Base-by-base conservation (phyloP, 495 filamentous ascomycete genomes). In the Talaromyces proteolyticus region DNA sequence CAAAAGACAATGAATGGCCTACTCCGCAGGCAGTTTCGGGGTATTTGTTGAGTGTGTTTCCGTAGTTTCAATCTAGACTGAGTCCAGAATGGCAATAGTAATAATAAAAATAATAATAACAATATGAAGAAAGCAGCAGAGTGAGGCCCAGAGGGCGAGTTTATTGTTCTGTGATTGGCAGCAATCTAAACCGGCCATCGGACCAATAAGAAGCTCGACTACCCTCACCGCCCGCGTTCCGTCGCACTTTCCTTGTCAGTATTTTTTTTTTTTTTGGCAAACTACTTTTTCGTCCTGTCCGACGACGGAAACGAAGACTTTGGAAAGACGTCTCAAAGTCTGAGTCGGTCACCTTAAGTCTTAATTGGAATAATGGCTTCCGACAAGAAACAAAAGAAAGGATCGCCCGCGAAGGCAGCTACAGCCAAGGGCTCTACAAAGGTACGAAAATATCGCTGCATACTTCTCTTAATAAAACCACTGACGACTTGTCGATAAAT, bases 281-380 rank as follows among this genome's bases (percentile, higher is more conserved):
- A 47, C 2, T 26, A 8, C 46, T 34, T 34, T 34, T 34, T 34
- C 14, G 4, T 34, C 14, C 4, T 34, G 8, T 10, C 8, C 29
- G 14, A 14, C 29, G 29, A 8, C 8, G 14, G 29, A 34, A 34
- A 14, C 29, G 14, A 8, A 19, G 20, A 6, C 19, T 42, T 42
- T 24, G 22, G 25, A 17, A 39, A 34, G 4, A 34, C 29, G 29
- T 10, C 8, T 2, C 10, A 46, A 22, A 17, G 50, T 22, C 37
- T 39, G 6, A 12, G n/a, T n/a, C n/a, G n/a, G n/a, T n/a, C n/a
- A n/a, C n/a, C n/a, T n/a, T n/a, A n/a, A n/a, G n/a, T n/a, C n/a
- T n/a, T n/a, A n/a, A n/a, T n/a, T n/a, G n/a, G n/a, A 52, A 62
- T 18, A 23, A 76, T 76, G 72, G 67, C 63, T 41, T 40, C 17